These are phyloP conservation scores for Arbutus unedo DNA, from an alignment of 148 eudicot species.

Conservation along the genomic window DNA sequence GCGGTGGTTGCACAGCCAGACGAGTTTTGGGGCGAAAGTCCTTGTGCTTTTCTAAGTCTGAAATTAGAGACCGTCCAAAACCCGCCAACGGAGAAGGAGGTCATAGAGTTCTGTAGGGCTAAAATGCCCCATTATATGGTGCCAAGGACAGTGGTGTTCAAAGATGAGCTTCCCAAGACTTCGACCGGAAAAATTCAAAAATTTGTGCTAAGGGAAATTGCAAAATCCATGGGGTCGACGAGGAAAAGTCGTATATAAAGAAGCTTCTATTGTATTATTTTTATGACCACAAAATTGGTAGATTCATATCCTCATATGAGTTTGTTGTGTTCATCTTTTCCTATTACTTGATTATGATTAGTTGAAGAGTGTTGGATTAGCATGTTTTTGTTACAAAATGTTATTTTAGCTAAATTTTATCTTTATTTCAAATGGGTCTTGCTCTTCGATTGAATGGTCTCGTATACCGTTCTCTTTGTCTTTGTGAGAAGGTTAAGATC, in stretches of 20 bases:
- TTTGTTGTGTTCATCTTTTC: too few relatives aligned
- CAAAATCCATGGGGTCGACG: slow-evolving; percentile 20
- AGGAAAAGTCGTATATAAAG: background rate
- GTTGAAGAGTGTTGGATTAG: too few relatives aligned
- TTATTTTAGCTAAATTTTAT: too few relatives aligned
- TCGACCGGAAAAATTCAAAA: slow-evolving; percentile 30
- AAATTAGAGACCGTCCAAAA: background rate
- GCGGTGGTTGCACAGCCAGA: slow-evolving; percentile 56
- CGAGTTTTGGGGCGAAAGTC: slow-evolving; percentile 49
- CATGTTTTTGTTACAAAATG: too few relatives aligned
- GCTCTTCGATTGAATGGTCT: too few relatives aligned
- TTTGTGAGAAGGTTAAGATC: too few relatives aligned
- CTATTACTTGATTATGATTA: too few relatives aligned
- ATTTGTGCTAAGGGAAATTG: slow-evolving; percentile 19
- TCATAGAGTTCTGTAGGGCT: slow-evolving; percentile 21
- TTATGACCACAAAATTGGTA: background rate
- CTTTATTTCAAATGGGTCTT: too few relatives aligned
- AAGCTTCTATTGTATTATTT: background rate
- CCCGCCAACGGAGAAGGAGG: slow-evolving; percentile 20
- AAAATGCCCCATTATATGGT: slow-evolving; percentile 31
- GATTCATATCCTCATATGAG: background rate
- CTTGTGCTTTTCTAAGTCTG: slow-evolving; percentile 45
- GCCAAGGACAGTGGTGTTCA: slow-evolving; percentile 31
- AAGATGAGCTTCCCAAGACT: slow-evolving; percentile 30
- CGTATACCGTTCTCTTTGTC: too few relatives aligned